Evolutionary conservation across 1,284 basidiomycete species (phyloP).

Genomic region (Ustilago curta): DNA sequence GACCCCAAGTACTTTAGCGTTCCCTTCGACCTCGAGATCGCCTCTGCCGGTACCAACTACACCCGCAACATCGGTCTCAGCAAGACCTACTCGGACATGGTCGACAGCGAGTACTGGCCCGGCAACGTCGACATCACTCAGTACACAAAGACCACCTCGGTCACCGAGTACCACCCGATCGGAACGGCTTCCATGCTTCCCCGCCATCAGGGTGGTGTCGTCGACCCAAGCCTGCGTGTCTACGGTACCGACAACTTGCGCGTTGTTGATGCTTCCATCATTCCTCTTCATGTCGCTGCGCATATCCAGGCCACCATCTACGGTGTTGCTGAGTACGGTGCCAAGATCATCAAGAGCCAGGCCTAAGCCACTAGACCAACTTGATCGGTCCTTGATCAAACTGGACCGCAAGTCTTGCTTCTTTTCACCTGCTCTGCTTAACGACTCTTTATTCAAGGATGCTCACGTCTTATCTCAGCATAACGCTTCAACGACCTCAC

Average conservation of each 20-base stretch:
- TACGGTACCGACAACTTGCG: constrained; percentile 77
- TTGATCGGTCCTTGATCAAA: constrained; percentile 6
- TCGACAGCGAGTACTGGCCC: constrained; percentile 56
- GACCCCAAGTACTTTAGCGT: constrained; percentile 74
- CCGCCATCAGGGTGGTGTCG: constrained; percentile 75
- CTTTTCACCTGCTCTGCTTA: not conserved
- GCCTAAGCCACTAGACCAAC: constrained; percentile 13
- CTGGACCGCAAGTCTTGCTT: constrained; percentile 1
- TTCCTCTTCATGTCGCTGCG: constrained; percentile 71
- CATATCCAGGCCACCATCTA: constrained; percentile 72
- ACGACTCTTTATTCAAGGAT: not conserved
- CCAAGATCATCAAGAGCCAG: constrained; percentile 57
- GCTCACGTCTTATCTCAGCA: not conserved
- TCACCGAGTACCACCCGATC: constrained; percentile 72
- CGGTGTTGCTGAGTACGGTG: constrained; percentile 70
- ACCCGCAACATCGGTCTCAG: constrained; percentile 54
- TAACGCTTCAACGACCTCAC: too few species aligned
- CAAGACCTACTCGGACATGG: constrained; percentile 50
- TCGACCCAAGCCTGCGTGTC: constrained; percentile 76
- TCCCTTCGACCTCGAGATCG: constrained; percentile 55
- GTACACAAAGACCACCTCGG: constrained; percentile 65
- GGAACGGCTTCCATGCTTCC: constrained; percentile 78
- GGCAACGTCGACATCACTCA: constrained; percentile 58
- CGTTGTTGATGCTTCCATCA: constrained; percentile 70
- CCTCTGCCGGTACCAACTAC: constrained; percentile 59